Conservation (phyloP, 768 basidiomycete species). For the Russula emetica region DNA sequence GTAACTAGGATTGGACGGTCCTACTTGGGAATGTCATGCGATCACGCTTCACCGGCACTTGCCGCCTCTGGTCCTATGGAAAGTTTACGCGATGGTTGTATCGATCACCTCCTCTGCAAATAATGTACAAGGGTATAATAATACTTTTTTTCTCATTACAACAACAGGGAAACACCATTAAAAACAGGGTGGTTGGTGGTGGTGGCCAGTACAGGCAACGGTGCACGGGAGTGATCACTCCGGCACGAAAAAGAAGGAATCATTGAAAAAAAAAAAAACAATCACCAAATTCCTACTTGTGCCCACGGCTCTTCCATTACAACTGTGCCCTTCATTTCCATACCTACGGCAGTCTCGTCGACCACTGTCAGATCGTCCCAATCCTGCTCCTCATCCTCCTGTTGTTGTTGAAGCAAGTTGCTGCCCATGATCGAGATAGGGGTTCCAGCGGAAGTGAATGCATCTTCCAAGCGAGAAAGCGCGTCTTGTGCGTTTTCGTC, state of each 20-base stretch:
- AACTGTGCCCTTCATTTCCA: constrained; percentile 10
- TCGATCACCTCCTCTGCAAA: not conserved
- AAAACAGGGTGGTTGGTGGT: constrained; percentile 1
- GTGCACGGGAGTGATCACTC: not conserved
- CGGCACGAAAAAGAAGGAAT: not conserved
- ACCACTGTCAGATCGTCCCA: constrained; percentile 26
- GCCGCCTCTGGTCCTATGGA: not conserved
- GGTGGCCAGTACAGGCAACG: not conserved
- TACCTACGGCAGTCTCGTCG: constrained; percentile 14
- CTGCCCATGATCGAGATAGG: constrained; percentile 20
- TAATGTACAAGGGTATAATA: constrained; percentile 12
- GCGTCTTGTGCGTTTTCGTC: constrained; percentile 20
- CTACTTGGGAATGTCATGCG: not conserved
- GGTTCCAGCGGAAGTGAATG: constrained; percentile 23
- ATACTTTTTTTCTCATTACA: constrained; percentile 6
- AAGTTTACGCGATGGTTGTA: not conserved
- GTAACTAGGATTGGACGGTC: not conserved
- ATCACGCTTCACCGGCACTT: not conserved
- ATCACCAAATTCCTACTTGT: constrained; percentile 20
- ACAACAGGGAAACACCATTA: not conserved
- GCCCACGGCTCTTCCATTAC: constrained; percentile 13
- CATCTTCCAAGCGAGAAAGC: constrained; percentile 20
- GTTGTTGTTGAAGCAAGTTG: constrained; percentile 11
- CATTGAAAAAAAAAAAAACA: no score
- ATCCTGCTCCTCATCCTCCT: constrained; percentile 20